These are phyloP conservation scores for Suhomyces chickasaworum DNA, from an alignment of 1,139 yeast species.

Conservation along the genomic window DNA sequence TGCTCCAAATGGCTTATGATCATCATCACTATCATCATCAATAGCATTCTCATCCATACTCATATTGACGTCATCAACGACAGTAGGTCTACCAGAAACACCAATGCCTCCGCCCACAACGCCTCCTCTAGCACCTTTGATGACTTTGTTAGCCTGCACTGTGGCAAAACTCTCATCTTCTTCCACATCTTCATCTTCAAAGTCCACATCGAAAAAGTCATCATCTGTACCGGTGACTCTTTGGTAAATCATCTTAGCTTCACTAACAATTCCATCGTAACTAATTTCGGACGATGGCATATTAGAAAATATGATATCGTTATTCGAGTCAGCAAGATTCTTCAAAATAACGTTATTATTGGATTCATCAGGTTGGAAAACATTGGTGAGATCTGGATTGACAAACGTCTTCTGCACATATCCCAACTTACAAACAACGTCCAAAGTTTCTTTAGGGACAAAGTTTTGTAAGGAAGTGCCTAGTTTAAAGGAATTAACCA, in stretches of 20 bases:
- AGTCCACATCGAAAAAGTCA: constrained; percentile 93
- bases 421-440: constrained; percentile 74
- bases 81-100: constrained; percentile 9
- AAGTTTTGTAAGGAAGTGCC: constrained; percentile 84
- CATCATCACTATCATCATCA: constrained; percentile 42
- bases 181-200: constrained; percentile 84
- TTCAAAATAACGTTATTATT: constrained; percentile 34
- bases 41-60: constrained; percentile 44
- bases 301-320: constrained; percentile 61
- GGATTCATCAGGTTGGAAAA: constrained; percentile 34
- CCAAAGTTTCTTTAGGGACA: constrained; percentile 78
- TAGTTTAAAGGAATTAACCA: constrained; percentile 74
- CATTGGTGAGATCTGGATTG: constrained; percentile 43
- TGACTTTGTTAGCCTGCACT: constrained; percentile 7
- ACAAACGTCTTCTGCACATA: constrained; percentile 73
- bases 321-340: constrained; percentile 31
- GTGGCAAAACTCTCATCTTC: constrained; percentile 24
- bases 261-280: constrained; percentile 85
- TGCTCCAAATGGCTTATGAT: constrained; percentile 62
- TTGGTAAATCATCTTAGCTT: constrained; percentile 74
- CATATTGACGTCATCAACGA: constrained; percentile 16
- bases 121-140: constrained; percentile 10
- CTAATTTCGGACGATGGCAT: constrained; percentile 84
- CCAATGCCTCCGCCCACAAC: constrained; percentile 14
- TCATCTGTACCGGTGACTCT: constrained; percentile 89